Evolutionary conservation across 2,329 filamentous ascomycete species (phyloP).

Genomic region (Fusarium tanahbumbuense): DNA sequence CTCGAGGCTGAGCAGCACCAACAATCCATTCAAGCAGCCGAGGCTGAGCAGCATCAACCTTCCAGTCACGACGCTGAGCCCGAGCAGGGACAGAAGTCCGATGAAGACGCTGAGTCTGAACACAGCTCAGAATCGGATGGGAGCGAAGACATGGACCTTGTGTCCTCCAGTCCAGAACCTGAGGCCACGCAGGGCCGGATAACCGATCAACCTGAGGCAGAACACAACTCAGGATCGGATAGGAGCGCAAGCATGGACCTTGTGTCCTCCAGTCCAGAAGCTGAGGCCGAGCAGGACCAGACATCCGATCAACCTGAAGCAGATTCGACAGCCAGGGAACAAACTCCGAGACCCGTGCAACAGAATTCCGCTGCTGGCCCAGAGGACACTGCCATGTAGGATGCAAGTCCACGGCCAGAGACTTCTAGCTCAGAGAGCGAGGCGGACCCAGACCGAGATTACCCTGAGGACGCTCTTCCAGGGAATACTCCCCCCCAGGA

Average conservation of each 20-base stretch:
- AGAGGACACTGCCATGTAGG: background rate
- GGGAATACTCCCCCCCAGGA: background rate
- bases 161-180: too few relatives aligned
- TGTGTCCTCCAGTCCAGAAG: too few relatives aligned
- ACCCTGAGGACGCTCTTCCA: background rate
- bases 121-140: too few relatives aligned
- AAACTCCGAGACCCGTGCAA: background rate
- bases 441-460: background rate
- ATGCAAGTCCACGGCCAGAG: background rate
- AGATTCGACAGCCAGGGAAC: background rate
- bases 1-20: background rate
- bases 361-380: background rate
- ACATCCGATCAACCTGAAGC: too few relatives aligned
- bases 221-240: background rate
- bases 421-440: background rate
- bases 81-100: background rate
- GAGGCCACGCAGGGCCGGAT: too few relatives aligned
- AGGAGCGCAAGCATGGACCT: too few relatives aligned
- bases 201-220: background rate
- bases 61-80: background rate
- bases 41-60: too few relatives aligned
- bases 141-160: too few relatives aligned
- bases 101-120: background rate
- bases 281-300: too few relatives aligned
- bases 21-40: rapidly evolving